Evolutionary conservation across 75 land plant species (phyloP).

Genomic region (Pinus albicaulis): DNA sequence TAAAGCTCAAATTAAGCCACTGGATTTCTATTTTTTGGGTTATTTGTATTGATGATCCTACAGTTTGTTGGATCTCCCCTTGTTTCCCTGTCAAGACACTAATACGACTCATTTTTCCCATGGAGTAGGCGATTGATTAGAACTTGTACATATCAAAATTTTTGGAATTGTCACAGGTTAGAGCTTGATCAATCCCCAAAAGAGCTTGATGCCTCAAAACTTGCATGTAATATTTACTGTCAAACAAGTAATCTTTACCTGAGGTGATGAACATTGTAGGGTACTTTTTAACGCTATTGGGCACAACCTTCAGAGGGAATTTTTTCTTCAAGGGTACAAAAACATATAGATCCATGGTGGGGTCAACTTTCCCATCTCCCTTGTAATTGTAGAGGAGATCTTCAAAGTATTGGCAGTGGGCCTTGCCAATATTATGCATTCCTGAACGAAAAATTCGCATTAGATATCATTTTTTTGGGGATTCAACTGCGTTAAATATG

Average conservation of each 20-base stretch:
- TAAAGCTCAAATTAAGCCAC: no score
- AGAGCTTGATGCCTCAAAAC: conserved; percentile 12
- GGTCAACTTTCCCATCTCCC: conserved; percentile 23
- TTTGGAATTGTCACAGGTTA: background rate
- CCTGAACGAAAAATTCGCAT: conserved; percentile 12
- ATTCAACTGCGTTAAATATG: no score
- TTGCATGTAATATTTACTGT: conserved; percentile 17
- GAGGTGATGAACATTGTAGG: conserved; percentile 20
- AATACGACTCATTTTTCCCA: conserved; percentile 6
- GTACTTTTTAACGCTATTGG: no score
- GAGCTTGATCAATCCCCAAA: conserved; percentile 14
- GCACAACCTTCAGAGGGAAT: conserved; percentile 13
- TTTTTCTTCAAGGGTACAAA: conserved; percentile 1
- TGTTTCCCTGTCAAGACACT: conserved; percentile 4
- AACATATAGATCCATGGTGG: conserved; percentile 11
- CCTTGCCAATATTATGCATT: conserved; percentile 17
- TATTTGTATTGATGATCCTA: background rate
- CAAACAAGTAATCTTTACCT: conserved; percentile 6
- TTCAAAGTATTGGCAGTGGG: conserved; percentile 16
- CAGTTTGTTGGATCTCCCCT: background rate
- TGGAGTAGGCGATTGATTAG: conserved; percentile 7
- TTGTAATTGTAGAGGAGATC: conserved; percentile 22
- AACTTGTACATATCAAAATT: background rate
- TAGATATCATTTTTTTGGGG: no score
- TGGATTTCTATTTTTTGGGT: no score